Base-by-base conservation (phyloP, 345 rosid genomes). In the Euphorbia lathyris region DNA sequence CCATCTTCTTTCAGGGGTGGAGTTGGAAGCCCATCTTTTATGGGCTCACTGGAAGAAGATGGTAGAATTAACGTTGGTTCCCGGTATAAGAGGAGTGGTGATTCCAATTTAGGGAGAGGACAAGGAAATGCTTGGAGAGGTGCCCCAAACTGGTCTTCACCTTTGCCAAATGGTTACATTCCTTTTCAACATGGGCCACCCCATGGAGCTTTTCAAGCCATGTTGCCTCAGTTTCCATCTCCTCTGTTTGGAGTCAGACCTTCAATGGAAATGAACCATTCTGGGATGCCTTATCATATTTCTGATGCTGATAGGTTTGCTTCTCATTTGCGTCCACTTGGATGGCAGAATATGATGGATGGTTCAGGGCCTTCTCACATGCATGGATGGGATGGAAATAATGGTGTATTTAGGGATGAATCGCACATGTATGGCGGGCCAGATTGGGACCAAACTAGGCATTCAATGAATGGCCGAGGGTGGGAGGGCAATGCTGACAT, bases 291-390 rank as follows among this genome's bases (percentile, higher is more conserved):
- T 25, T 96, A 82, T 79, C 98, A 86, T 62, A 77, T 96, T 2
- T 76, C 89, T 72, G 97, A 92, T 68, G 88, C 88, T 61, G 97
- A 95, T 74, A 84, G 99, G 82, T 88, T 87, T 79, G 65, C 90
- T 34, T 59, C 89, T 74, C 97, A 90, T 86, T 38, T 95, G 78
- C 97, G 96, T 38, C 96, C 97, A 52, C 80, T 88, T 42, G 96
- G 93, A 66, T 96, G 97, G 99, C 99, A 83, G 84, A 88, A 86
- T 81, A 89, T 88, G 85, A 86, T 90, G 72, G 97, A 95, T 80
- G 83, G 84, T 30, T 81, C 98, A 27, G 94, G 86, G 8, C 86
- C 90, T 66, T 72, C 98, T 74, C 92, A 83, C 70, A 66, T 95
- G 85, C 99, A 86, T 87, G 90, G 97, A 51, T 90, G 97, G 92